Percentiles rank a stretch among this genome's conserved stretches.
These are phyloP conservation scores for Exophiala oligosperma DNA, from an alignment of 2,329 filamentous ascomycete species.

Conservation along the genomic window DNA sequence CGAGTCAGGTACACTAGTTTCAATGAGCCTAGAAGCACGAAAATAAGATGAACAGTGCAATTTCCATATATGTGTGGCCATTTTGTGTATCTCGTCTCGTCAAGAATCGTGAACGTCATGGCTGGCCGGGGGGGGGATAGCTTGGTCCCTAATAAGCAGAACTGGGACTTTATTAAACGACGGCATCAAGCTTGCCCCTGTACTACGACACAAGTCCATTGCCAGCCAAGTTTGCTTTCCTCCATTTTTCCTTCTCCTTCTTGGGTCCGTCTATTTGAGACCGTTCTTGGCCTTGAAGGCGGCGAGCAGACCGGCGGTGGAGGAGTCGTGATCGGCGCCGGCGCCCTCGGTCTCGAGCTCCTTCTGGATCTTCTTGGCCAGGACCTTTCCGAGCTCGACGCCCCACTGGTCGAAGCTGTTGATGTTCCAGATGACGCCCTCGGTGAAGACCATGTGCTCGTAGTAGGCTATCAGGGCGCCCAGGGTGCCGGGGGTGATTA, in stretches of 20 bases:
- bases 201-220: too few relatives aligned
- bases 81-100: neutral
- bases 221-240: neutral
- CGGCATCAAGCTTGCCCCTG: too few relatives aligned
- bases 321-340: constrained; percentile 74
- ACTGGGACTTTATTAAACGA: too few relatives aligned
- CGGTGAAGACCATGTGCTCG: constrained; percentile 96
- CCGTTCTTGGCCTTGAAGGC: constrained; percentile 81
- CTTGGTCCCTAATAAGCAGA: too few relatives aligned
- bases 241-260: neutral
- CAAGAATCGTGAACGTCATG: neutral
- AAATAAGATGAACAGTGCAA: neutral
- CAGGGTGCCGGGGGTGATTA: constrained; percentile 90
- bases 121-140: too few relatives aligned
- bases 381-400: constrained; percentile 93
- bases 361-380: constrained; percentile 85
- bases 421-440: constrained; percentile 98
- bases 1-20: too few relatives aligned
- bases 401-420: constrained; percentile 99
- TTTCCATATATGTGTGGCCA: neutral
- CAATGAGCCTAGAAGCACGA: neutral
- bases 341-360: constrained; percentile 79
- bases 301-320: constrained; percentile 84
- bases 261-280: constrained; percentile 20
- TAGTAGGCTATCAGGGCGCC: constrained; percentile 98